A percentile compares a stretch with the other conserved stretches of the same genome.
Conservation (phyloP, 495 filamentous ascomycete genomes). For the Ascodesmis nigricans region DNA sequence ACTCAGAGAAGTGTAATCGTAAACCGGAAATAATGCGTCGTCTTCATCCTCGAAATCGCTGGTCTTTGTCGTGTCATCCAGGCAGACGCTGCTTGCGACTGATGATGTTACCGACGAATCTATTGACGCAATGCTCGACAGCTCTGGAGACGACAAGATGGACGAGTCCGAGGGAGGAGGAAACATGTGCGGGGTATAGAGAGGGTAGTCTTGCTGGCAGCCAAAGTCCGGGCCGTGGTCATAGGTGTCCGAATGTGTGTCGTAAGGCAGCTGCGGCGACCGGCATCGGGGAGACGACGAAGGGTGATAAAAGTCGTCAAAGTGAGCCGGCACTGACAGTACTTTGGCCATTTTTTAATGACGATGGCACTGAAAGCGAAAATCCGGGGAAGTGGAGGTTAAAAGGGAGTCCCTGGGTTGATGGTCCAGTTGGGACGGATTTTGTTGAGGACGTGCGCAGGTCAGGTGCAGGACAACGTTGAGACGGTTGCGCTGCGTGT, state of each 20-base stretch:
- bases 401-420: no score
- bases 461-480: no score
- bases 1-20: no score
- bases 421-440: no score
- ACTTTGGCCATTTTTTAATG: constrained; percentile 19
- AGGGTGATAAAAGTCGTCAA: constrained; percentile 14
- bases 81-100: constrained; percentile 19
- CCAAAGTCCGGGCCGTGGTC: no score
- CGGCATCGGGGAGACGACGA: constrained; percentile 16
- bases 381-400: no score
- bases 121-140: constrained; percentile 16
- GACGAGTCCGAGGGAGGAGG: constrained; percentile 17
- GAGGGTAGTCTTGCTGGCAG: no score
- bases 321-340: constrained; percentile 15
- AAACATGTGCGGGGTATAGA: no score
- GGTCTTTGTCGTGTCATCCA: constrained; percentile 7
- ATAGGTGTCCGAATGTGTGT: constrained; percentile 9
- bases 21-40: constrained; percentile 7
- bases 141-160: constrained; percentile 15
- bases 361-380: no score
- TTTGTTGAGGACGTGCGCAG: no score
- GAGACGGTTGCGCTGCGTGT: no score
- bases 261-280: constrained; percentile 16
- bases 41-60: constrained; percentile 6
- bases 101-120: constrained; percentile 14